These are phyloP conservation scores for Colletotrichum destructivum DNA, from an alignment of 2,329 filamentous ascomycete genomes.

Conservation along the genomic window DNA sequence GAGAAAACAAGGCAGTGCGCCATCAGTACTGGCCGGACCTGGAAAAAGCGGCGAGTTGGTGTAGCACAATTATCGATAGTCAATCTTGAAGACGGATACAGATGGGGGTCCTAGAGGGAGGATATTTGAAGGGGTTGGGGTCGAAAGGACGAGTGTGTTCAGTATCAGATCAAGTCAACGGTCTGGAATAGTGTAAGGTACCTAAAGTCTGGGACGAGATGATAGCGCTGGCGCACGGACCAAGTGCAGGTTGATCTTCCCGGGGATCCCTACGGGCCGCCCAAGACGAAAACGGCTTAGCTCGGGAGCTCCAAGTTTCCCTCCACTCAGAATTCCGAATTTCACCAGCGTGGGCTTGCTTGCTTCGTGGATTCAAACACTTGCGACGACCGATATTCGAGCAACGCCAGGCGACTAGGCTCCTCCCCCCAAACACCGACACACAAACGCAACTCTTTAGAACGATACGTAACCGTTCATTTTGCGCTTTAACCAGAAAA, in stretches of 20 bases:
- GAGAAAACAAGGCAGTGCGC: not conserved
- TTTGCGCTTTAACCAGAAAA: not conserved
- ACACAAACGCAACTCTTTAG: not conserved
- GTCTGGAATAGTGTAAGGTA: not conserved
- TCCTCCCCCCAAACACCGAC: not conserved
- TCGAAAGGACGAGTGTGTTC: not conserved
- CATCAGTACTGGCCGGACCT: not conserved
- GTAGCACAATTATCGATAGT: not conserved
- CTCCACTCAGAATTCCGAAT: conserved; percentile 37
- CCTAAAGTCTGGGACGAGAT: not conserved
- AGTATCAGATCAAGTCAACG: not conserved
- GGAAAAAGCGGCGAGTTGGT: not conserved
- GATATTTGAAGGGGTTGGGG: not conserved
- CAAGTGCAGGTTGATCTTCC: conserved; percentile 18
- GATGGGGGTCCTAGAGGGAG: too few species aligned
- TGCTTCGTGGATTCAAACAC: conserved; percentile 11
- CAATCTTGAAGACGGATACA: not conserved
- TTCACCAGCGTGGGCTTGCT: conserved; percentile 21
- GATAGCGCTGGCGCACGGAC: conserved; percentile 12
- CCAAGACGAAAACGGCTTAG: conserved; percentile 34
- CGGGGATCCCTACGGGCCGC: not conserved
- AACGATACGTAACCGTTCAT: not conserved
- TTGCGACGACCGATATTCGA: conserved; percentile 19
- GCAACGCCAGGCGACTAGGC: not conserved
- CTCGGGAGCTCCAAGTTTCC: conserved; percentile 31